These are phyloP conservation scores for Blastomyces emzantsi DNA, from an alignment of 2,329 filamentous ascomycete species.

Conservation along the genomic window DNA sequence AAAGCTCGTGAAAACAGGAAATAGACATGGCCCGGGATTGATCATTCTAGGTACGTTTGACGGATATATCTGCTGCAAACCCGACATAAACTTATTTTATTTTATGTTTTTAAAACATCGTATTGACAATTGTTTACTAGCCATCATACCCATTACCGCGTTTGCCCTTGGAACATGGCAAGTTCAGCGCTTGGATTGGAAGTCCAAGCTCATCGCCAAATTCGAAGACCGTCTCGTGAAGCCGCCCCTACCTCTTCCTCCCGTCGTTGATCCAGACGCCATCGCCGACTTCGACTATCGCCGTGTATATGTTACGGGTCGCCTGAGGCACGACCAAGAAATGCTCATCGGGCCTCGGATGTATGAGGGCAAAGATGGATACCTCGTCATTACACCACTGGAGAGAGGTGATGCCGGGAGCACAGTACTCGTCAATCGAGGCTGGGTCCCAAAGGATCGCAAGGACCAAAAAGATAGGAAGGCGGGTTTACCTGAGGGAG, in stretches of 20 bases:
- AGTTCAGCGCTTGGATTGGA: constrained; percentile 86
- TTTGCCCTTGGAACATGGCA: constrained; percentile 93
- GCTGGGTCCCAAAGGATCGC: constrained; percentile 79
- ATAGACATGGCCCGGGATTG: constrained; percentile 69
- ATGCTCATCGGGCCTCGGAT: constrained; percentile 92
- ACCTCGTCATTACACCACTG: constrained; percentile 81
- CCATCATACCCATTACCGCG: constrained; percentile 82
- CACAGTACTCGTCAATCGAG: constrained; percentile 78
- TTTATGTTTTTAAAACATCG: too few relatives aligned
- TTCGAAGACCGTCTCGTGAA: constrained; percentile 87
- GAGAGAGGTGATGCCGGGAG: constrained; percentile 55
- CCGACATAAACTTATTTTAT: not conserved
- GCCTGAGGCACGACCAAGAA: constrained; percentile 77
- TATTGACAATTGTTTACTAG: constrained; percentile 26
- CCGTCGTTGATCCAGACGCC: constrained; percentile 69
- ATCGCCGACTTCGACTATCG: constrained; percentile 88
- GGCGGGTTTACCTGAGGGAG: constrained; percentile 57
- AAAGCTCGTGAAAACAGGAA: constrained; percentile 64
- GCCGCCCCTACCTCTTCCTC: constrained; percentile 74
- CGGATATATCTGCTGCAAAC: not conserved
- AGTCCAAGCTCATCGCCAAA: constrained; percentile 81
- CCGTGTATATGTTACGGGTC: constrained; percentile 65
- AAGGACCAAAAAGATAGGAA: constrained; percentile 54
- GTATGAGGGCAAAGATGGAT: constrained; percentile 82
- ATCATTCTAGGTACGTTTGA: constrained; percentile 57